Conservation (phyloP, 352 stramenopile species). For the Phytophthora vignae region DNA sequence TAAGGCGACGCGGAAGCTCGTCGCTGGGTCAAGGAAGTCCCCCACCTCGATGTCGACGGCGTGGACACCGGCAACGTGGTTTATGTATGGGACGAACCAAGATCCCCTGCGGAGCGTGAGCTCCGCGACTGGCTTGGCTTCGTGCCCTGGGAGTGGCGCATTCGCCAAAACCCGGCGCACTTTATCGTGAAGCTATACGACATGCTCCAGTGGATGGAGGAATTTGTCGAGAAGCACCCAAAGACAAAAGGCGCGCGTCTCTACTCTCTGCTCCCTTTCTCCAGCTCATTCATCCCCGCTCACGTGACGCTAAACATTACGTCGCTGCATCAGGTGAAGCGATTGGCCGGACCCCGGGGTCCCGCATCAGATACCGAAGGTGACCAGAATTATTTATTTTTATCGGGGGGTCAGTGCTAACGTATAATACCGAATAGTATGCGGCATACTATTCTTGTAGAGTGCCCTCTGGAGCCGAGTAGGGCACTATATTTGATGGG, state of each 20-base stretch:
- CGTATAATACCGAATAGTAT: too few relatives aligned
- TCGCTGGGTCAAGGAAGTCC: neutral
- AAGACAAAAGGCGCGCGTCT: neutral
- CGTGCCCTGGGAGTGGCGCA: neutral
- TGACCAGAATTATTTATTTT: too few relatives aligned
- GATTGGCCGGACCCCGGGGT: too few relatives aligned
- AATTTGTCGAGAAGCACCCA: neutral
- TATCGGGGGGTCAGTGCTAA: too few relatives aligned
- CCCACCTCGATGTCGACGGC: neutral
- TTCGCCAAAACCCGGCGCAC: neutral
- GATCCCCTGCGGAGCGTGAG: neutral
- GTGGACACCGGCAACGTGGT: too few relatives aligned
- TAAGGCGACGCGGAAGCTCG: neutral
- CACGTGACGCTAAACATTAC: too few relatives aligned
- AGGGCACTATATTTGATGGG: too few relatives aligned
- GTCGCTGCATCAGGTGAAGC: too few relatives aligned
- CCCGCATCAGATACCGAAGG: too few relatives aligned
- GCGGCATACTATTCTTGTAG: too few relatives aligned
- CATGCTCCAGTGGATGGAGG: neutral
- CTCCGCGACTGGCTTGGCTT: neutral
- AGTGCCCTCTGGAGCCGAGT: too few relatives aligned
- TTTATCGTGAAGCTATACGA: neutral
- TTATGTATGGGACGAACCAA: neutral
- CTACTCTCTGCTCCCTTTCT: neutral
- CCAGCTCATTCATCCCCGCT: too few relatives aligned